These are phyloP conservation scores for Marasmius sp. DNA, from an alignment of 1,284 basidiomycete species.

Conservation along the genomic window DNA sequence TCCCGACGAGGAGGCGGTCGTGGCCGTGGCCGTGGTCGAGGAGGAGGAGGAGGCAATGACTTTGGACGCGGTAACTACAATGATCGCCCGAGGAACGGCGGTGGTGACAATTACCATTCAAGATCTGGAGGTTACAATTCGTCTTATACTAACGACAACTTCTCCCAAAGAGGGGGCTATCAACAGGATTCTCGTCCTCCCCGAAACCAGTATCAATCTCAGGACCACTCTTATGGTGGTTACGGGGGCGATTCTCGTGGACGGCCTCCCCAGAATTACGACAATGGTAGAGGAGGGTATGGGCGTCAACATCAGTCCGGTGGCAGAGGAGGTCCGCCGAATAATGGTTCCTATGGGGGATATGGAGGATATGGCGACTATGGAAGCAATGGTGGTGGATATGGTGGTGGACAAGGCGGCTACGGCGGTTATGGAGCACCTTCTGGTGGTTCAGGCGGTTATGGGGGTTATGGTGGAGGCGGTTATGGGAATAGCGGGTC, in stretches of 20 bases:
- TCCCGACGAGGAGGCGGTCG: slow-evolving; percentile 48
- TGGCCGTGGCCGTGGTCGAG: slow-evolving; percentile 52
- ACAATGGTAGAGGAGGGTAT: slow-evolving; percentile 23
- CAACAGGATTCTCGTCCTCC: neutral
- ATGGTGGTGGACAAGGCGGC: slow-evolving; percentile 18
- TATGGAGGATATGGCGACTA: slow-evolving; percentile 19
- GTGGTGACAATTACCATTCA: slow-evolving; percentile 35
- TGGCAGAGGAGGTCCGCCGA: slow-evolving; percentile 19
- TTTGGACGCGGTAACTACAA: slow-evolving; percentile 13
- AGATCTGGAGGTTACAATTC: slow-evolving; percentile 29
- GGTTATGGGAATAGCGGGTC: slow-evolving; percentile 18
- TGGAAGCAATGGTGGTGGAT: slow-evolving; percentile 11
- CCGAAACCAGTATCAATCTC: slow-evolving; percentile 1
- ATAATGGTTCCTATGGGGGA: slow-evolving; percentile 13
- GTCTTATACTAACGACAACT: slow-evolving; percentile 21
- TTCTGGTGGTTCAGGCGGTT: slow-evolving; percentile 13
- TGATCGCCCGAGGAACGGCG: slow-evolving; percentile 15
- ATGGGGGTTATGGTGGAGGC: slow-evolving; percentile 15
- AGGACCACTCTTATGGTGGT: slow-evolving; percentile 7
- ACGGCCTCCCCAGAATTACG: neutral
- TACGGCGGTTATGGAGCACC: slow-evolving; percentile 21
- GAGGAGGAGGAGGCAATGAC: slow-evolving; percentile 23
- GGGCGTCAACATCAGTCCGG: slow-evolving; percentile 21
- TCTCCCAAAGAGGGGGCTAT: neutral
- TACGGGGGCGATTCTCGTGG: slow-evolving; percentile 22